phyloP scores from a whole-genome alignment of 352 stramenopile genomes.

The Phytopythium litorale region DNA sequence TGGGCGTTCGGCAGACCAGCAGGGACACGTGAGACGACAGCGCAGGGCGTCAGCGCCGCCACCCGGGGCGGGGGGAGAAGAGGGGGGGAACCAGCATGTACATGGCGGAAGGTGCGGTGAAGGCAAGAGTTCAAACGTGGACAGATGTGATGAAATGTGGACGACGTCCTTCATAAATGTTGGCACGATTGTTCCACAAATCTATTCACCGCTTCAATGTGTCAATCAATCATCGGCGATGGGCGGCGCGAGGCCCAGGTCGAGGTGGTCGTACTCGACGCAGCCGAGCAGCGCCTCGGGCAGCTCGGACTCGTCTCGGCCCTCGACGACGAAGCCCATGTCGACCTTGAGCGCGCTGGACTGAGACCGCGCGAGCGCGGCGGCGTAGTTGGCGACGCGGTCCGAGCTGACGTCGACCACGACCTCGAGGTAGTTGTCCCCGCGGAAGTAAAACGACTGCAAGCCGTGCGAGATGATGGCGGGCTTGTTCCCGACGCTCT shows the following conservation, averaged over 20 bases:
- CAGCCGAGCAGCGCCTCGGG: constrained; percentile 77
- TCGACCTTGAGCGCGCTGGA: constrained; percentile 64
- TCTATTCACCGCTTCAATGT: neutral
- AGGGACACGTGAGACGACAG: neutral
- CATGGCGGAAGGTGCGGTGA: no score
- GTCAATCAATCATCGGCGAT: constrained; percentile 16
- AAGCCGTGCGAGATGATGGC: constrained; percentile 71
- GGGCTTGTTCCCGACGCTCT: constrained; percentile 73
- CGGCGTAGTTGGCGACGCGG: constrained; percentile 70
- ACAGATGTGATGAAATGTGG: no score
- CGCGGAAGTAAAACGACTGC: constrained; percentile 60
- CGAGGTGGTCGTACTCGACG: constrained; percentile 77
- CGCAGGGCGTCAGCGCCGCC: neutral
- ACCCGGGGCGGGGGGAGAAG: no score
- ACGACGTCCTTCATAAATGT: constrained; percentile 20
- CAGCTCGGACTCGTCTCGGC: constrained; percentile 58
- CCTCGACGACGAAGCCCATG: constrained; percentile 81
- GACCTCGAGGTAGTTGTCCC: constrained; percentile 61
- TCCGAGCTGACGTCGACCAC: constrained; percentile 78
- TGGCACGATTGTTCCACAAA: neutral
- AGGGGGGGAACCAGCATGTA: neutral
- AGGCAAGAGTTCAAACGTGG: no score
- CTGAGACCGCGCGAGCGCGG: constrained; percentile 67
- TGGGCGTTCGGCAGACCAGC: constrained; percentile 15
- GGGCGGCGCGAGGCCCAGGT: constrained; percentile 47